Evolutionary conservation across 495 filamentous ascomycete species (phyloP).

Genomic region (Penicillium macrosclerotiorum): DNA sequence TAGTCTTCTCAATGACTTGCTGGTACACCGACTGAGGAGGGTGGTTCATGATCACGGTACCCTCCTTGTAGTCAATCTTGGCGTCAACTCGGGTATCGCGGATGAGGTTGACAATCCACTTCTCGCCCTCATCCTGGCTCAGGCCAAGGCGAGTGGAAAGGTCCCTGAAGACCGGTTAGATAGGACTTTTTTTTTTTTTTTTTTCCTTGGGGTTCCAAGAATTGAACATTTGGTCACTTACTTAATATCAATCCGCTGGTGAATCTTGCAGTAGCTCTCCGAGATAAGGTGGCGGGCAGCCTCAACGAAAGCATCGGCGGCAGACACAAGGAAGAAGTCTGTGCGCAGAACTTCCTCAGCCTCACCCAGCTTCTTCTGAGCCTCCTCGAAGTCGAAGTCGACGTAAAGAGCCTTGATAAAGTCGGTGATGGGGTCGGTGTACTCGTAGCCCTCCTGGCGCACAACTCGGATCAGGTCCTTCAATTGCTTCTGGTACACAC

Average conservation of each 20-base stretch:
- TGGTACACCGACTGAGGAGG: constrained; percentile 97
- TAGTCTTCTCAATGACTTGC: constrained; percentile 95
- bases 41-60: constrained; percentile 99
- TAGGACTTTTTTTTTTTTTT: too few relatives aligned
- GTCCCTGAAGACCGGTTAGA: constrained; percentile 53
- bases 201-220: neutral
- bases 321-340: constrained; percentile 91
- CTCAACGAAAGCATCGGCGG: constrained; percentile 89
- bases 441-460: constrained; percentile 95
- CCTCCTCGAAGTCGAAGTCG: constrained; percentile 98
- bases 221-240: constrained; percentile 31
- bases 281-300: constrained; percentile 93
- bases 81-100: constrained; percentile 95
- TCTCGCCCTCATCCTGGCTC: constrained; percentile 92
- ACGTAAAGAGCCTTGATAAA: constrained; percentile 95
- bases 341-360: constrained; percentile 88
- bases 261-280: constrained; percentile 99
- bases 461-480: constrained; percentile 95
- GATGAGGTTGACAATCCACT: constrained; percentile 99
- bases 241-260: constrained; percentile 96
- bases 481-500: constrained; percentile 92
- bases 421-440: constrained; percentile 90
- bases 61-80: constrained; percentile 98
- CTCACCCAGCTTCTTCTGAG: constrained; percentile 84
- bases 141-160: constrained; percentile 86